These are phyloP conservation scores for Debaryomycetaceae sp. DNA, from an alignment of 1,139 yeast genomes.

Conservation along the genomic window DNA sequence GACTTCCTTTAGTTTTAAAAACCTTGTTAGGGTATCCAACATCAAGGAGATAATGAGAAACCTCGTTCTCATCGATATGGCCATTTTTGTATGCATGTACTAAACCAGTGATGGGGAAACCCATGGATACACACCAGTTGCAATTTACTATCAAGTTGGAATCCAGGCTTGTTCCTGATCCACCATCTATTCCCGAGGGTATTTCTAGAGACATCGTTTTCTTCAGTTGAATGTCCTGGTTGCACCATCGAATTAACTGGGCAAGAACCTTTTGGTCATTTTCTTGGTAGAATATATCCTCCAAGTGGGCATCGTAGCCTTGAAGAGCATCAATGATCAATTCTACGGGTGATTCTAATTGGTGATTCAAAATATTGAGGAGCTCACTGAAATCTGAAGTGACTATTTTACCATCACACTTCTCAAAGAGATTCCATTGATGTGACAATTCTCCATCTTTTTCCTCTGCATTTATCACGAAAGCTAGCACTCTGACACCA, in stretches of 20 bases:
- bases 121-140: slow-evolving; percentile 64
- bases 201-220: slow-evolving; percentile 71
- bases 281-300: slow-evolving; percentile 40
- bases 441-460: slow-evolving; percentile 24
- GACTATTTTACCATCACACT: slow-evolving; percentile 44
- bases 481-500: slow-evolving; percentile 66
- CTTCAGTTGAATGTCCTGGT: slow-evolving; percentile 43
- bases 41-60: slow-evolving; percentile 65
- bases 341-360: slow-evolving; percentile 72
- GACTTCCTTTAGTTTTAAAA: slow-evolving; percentile 35
- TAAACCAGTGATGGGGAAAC: slow-evolving; percentile 69
- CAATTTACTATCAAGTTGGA: slow-evolving; percentile 29
- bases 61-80: slow-evolving; percentile 30
- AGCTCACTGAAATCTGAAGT: slow-evolving; percentile 30
- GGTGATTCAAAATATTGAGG: slow-evolving; percentile 31
- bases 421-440: slow-evolving; percentile 55
- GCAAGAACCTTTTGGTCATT: slow-evolving; percentile 42
- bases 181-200: slow-evolving; percentile 83
- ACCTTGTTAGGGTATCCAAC: slow-evolving; percentile 64
- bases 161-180: slow-evolving; percentile 59
- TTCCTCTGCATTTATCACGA: slow-evolving; percentile 38
- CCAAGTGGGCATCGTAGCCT: slow-evolving; percentile 73
- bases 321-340: slow-evolving; percentile 77
- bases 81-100: slow-evolving; percentile 56
- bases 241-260: slow-evolving; percentile 66